Conservation (phyloP, 768 basidiomycete species). For the Collybia sordida region DNA sequence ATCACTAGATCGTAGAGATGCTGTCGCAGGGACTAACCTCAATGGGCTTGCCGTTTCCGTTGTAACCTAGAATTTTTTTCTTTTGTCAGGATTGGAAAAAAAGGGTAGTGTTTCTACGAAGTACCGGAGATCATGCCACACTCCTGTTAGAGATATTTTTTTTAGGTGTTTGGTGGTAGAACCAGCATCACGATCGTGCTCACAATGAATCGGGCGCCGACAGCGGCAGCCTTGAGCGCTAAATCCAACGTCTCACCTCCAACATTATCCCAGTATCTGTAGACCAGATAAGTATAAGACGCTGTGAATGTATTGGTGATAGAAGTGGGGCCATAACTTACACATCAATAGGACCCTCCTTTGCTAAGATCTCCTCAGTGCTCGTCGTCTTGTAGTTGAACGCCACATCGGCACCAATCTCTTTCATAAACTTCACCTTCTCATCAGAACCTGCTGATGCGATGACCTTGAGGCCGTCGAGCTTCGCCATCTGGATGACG, state of each 20-base stretch:
- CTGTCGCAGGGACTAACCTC: slow-evolving; percentile 18
- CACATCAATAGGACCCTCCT: slow-evolving; percentile 41
- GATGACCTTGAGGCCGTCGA: slow-evolving; percentile 38
- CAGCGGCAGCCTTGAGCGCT: slow-evolving; percentile 45
- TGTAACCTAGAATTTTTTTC: slow-evolving; percentile 24
- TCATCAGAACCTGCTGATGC: slow-evolving; percentile 38
- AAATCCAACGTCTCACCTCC: slow-evolving; percentile 60
- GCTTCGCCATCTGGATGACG: slow-evolving; percentile 26
- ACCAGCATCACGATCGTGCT: slow-evolving; percentile 13
- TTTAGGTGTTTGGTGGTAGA: not conserved
- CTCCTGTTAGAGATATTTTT: slow-evolving; percentile 22
- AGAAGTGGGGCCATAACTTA: slow-evolving; percentile 21
- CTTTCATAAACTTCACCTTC: slow-evolving; percentile 35
- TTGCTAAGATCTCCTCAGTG: slow-evolving; percentile 26
- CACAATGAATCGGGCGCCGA: slow-evolving; percentile 51
- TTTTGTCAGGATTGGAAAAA: not conserved
- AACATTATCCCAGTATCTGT: slow-evolving; percentile 57
- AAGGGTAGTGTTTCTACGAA: not conserved
- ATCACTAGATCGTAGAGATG: too few relatives aligned
- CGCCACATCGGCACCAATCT: slow-evolving; percentile 33
- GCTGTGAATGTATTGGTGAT: too few relatives aligned
- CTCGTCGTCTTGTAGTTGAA: slow-evolving; percentile 27
- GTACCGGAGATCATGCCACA: slow-evolving; percentile 38
- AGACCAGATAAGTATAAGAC: not conserved
- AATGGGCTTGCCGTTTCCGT: slow-evolving; percentile 25